Base-by-base conservation (phyloP, 495 filamentous ascomycete genomes). In the Coniosporium apollinis region DNA sequence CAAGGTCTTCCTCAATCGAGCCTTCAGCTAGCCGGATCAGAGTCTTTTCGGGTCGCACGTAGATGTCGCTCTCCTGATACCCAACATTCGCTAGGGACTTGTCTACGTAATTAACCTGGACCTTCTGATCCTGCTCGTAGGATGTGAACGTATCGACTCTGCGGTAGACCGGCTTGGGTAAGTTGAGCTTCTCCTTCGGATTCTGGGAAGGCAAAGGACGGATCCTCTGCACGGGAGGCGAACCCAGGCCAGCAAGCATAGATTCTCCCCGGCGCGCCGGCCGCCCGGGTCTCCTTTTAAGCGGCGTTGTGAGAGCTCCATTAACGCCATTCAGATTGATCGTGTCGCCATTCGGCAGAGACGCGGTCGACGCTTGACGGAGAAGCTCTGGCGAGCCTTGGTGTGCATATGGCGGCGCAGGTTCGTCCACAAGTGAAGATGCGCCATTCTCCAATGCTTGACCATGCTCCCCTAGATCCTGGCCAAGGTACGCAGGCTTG, bases 11-110 rank as follows among this genome's bases (percentile, higher is more conserved):
- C 43, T 93, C 84, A 29, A 83, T 67, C 21, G 75, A 76, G 11
- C 67, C 68, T 52, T 92, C 83, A 0, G 67, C 67, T 42, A 76
- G 71, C 28, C 86, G 82, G 51, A 94, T 77, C 22, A 94, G 61
- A 36, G 66, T 77, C 35, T 69, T 67, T 38, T 82, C 72, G 6
- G 83, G 81, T 4, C 80, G 73, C 19, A 80, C 65, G 47, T 81
- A 94, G 28, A 84, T 64, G 49, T 94, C 86, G 44, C 75, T 91
- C 58, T 91, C 81, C 50, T 96, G 91, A 47, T 94, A 97, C 22
- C 89, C 89, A 16, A 93, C 75, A 46, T 76, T 84, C 39, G 83
- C 80, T 85, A 97, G 89, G 2, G 81, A 76, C 39, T 81, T 81
- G 52, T 94, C 85, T 31, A 94, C 83, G 49, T 76, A 79, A 41